Evolutionary conservation across 805 yeast species (phyloP), one percentile per base, ranked within the genome.

Genomic region (Spathaspora hagerdaliae): DNA sequence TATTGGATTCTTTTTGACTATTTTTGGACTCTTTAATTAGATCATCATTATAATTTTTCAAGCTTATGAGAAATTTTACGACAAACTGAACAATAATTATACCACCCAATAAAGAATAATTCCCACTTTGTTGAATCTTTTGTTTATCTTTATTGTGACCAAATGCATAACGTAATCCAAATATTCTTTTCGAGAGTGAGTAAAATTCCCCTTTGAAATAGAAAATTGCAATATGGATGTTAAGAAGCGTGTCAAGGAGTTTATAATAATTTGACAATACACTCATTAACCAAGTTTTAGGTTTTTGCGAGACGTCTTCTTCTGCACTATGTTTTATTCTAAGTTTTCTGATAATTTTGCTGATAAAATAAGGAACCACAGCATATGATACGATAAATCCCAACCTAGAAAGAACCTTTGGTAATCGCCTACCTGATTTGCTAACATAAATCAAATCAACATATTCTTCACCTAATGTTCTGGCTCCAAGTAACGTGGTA

Each of bases 401-500:
- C 1, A 81, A 46, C 45, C 88, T 71, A 27, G 78, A 69, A 1
- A 51, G 15, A 4, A 65, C 29, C 31, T 61, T 64, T 0, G 87
- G 85, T 6, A 85, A 60, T 36, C 66, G 57, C 14, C 55, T 71
- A 0, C 89, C 87, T 32, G 63, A 61, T 42, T 78, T 66, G 35
- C 67, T 69, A 6, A 85, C 88, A 57, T 86, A 85, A 7, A 81
- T 64, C 44, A 88, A 65, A 61, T 92, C 96, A 11, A 90, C 90
- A 63, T 92, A 92, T 64, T 92, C 97, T 60, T 92, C 98, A 1
- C 99, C 99, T 27, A 94, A 66, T 0, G 98, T 92, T 44, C 92
- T 74, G 1, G 87, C 78, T 0, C 92, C 92, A 5, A 79, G 47
- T 11, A 85, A 65, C 0, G 97, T 91, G 0, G 97, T 92, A 19